A percentile compares a stretch with the other conserved stretches of the same genome.
Conservation (phyloP, 1,139 yeast genomes). For the Blastobotrys persicus region DNA sequence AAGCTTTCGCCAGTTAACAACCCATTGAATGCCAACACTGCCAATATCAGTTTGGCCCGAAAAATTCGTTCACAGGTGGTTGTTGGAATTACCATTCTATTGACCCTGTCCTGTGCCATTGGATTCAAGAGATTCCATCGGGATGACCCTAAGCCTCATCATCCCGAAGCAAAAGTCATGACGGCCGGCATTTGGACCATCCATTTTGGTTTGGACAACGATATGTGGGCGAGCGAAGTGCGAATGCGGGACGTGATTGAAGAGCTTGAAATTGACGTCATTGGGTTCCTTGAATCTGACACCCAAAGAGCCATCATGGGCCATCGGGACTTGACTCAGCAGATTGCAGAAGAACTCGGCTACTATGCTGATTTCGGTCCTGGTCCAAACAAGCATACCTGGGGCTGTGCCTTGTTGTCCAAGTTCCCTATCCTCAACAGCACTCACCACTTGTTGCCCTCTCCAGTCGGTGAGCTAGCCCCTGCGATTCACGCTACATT, state of each 20-base stretch:
- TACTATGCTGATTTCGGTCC: slow-evolving; percentile 98
- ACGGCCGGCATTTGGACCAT: slow-evolving; percentile 98
- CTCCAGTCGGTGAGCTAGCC: slow-evolving; percentile 96
- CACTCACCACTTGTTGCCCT: slow-evolving; percentile 85
- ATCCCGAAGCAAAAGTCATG: slow-evolving; percentile 68
- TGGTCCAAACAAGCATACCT: slow-evolving; percentile 95
- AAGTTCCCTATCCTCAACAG: slow-evolving; percentile 91
- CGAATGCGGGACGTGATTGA: slow-evolving; percentile 80
- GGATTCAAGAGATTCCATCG: slow-evolving; percentile 61
- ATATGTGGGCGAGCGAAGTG: slow-evolving; percentile 95
- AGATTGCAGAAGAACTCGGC: slow-evolving; percentile 85
- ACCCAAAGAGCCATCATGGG: slow-evolving; percentile 95
- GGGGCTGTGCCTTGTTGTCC: slow-evolving; percentile 93
- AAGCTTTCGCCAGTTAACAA: slow-evolving; percentile 22
- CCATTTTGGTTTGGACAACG: slow-evolving; percentile 94
- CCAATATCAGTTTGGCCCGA: slow-evolving; percentile 23
- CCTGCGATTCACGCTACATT: slow-evolving; percentile 97
- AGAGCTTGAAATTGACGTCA: slow-evolving; percentile 85
- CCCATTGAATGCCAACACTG: slow-evolving; percentile 23
- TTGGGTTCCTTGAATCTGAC: slow-evolving; percentile 89
- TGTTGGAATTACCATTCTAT: slow-evolving; percentile 29
- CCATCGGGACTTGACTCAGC: slow-evolving; percentile 88
- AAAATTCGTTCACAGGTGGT: slow-evolving; percentile 32
- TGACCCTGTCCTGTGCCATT: slow-evolving; percentile 40
- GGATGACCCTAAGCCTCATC: slow-evolving; percentile 65